Percentiles rank a stretch among this genome's conserved stretches.
These are phyloP conservation scores for Gymnopilus junonius DNA, from an alignment of 768 basidiomycete genomes.

Conservation along the genomic window DNA sequence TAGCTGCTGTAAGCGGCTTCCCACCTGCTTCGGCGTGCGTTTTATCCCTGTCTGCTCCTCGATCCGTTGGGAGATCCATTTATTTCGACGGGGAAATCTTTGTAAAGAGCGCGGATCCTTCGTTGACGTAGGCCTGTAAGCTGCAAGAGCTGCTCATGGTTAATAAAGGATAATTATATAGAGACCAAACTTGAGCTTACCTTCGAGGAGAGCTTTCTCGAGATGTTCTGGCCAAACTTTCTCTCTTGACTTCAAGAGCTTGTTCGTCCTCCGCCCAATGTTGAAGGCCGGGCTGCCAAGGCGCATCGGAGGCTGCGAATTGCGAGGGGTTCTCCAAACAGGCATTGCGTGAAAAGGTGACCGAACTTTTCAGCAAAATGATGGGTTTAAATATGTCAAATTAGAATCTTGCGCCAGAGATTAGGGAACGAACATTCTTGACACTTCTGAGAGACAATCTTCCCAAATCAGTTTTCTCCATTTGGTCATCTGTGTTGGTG, in stretches of 20 bases:
- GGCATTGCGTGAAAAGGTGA: not conserved
- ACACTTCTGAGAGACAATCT: conserved; percentile 16
- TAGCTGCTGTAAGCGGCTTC: conserved; percentile 70
- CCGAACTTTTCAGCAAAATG: not conserved
- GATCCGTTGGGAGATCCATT: conserved; percentile 68
- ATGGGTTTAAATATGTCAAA: not conserved
- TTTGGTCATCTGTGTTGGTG: not conserved
- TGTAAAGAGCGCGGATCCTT: conserved; percentile 56
- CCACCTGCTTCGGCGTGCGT: conserved; percentile 71
- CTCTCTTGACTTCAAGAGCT: conserved; percentile 55
- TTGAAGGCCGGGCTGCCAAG: not conserved
- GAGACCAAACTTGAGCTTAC: conserved; percentile 36
- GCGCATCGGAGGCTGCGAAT: not conserved
- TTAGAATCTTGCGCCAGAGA: not conserved
- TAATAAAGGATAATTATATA: conserved; percentile 3
- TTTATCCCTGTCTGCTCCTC: conserved; percentile 54
- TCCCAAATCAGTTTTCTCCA: conserved; percentile 52
- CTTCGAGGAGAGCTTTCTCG: conserved; percentile 65
- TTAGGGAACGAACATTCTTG: conserved; percentile 31
- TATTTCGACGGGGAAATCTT: conserved; percentile 70
- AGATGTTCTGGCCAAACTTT: conserved; percentile 67
- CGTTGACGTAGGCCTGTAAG: conserved; percentile 56
- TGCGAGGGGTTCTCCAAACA: not conserved
- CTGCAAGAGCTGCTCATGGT: conserved; percentile 49
- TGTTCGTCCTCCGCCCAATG: conserved; percentile 61